A percentile compares a stretch with the other conserved stretches of the same genome.
phyloP scores from a whole-genome alignment of 129 eudicot genomes.

The Chrysanthemum lavandulifolium region DNA sequence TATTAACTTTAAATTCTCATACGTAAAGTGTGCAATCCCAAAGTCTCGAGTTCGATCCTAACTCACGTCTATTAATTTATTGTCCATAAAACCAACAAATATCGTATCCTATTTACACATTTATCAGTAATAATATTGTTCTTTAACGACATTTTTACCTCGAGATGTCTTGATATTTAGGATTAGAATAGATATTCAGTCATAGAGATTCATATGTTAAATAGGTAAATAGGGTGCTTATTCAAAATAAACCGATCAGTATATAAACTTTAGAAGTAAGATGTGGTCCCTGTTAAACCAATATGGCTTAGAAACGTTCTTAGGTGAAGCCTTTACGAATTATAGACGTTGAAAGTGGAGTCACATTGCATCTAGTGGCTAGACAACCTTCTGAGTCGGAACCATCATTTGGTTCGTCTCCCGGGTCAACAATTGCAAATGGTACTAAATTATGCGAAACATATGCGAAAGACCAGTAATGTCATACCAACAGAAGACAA shows the following conservation, averaged over 20 bases:
- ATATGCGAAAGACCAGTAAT: too few species aligned
- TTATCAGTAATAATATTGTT: background rate
- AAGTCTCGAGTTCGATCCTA: too few species aligned
- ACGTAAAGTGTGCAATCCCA: too few species aligned
- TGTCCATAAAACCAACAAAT: too few species aligned
- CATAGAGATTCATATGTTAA: background rate
- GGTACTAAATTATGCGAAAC: constrained; percentile 19
- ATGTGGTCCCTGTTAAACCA: background rate
- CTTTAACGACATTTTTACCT: background rate
- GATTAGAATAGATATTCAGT: background rate
- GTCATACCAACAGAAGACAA: too few species aligned
- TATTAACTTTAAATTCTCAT: too few species aligned
- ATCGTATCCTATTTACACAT: constrained; percentile 67
- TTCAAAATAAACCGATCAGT: background rate
- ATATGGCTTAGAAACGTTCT: background rate
- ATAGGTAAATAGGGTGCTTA: background rate
- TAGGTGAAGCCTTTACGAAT: too few species aligned
- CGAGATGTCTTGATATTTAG: too few species aligned
- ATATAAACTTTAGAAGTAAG: too few species aligned
- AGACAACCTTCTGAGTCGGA: constrained; percentile 73
- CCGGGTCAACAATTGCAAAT: constrained; percentile 40
- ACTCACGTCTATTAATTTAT: too few species aligned
- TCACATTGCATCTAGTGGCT: too few species aligned
- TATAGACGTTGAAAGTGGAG: too few species aligned
- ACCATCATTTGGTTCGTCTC: constrained; percentile 45